Evolutionary conservation across 495 filamentous ascomycete genomes (phyloP).

Genomic region (Podospora australis): DNA sequence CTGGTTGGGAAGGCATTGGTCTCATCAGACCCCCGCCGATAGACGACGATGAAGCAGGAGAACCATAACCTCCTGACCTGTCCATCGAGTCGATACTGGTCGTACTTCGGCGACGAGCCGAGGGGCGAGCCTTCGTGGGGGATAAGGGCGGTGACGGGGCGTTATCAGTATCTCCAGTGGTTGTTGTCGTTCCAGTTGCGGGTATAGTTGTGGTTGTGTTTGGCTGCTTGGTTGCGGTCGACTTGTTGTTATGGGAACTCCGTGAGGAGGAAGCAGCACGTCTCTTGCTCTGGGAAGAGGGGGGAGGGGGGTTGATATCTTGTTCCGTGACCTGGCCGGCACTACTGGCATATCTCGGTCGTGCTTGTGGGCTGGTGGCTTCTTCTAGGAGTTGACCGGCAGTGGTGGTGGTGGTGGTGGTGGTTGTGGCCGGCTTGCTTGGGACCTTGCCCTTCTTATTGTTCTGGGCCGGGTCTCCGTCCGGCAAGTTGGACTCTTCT

Average conservation of each 20-base stretch:
- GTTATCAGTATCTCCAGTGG: background rate
- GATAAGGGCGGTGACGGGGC: conserved; percentile 6
- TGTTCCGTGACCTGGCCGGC: conserved; percentile 17
- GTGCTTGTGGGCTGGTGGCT: conserved; percentile 17
- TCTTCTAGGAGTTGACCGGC: conserved; percentile 16
- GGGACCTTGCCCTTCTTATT: conserved; percentile 35
- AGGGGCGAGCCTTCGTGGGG: conserved; percentile 13
- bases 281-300: conserved; percentile 19
- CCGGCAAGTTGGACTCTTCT: conserved; percentile 30
- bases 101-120: conserved; percentile 35
- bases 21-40: conserved; percentile 28
- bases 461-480: conserved; percentile 23
- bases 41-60: conserved; percentile 27
- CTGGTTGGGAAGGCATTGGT: conserved; percentile 31
- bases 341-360: conserved; percentile 23
- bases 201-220: background rate
- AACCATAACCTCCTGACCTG: conserved; percentile 28
- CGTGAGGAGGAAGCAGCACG: conserved; percentile 15
- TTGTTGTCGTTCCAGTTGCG: background rate
- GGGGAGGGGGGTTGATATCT: conserved; percentile 26
- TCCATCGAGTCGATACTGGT: conserved; percentile 44
- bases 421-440: conserved; percentile 27
- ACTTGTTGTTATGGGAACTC: conserved; percentile 15
- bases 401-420: too few relatives aligned
- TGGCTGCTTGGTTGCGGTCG: conserved; percentile 2